Percentiles rank a stretch among this genome's conserved stretches.
These are phyloP conservation scores for Thraustochytrium striatum DNA, from an alignment of 352 stramenopile species.

Conservation along the genomic window DNA sequence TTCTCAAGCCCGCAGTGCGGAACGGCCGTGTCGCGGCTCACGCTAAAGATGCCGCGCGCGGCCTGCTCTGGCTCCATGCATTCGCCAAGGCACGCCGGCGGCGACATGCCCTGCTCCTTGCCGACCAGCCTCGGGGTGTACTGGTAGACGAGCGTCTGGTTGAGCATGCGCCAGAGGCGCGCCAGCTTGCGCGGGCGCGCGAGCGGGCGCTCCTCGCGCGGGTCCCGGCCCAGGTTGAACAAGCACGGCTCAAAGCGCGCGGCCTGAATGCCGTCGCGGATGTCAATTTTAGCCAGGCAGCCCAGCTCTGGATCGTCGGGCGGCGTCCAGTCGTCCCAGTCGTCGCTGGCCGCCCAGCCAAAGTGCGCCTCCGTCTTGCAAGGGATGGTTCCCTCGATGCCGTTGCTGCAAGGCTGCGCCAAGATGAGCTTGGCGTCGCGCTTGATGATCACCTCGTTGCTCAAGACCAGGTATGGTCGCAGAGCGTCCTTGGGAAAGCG, in stretches of 20 bases:
- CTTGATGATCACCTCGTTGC: slow-evolving; percentile 11
- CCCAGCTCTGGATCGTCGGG: not conserved
- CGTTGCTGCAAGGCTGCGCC: slow-evolving; percentile 43
- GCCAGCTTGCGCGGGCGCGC: not conserved
- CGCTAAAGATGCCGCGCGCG: not conserved
- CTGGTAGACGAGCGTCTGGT: slow-evolving; percentile 22
- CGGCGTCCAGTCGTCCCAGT: not conserved
- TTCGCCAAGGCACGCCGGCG: not conserved
- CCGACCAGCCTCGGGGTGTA: not conserved
- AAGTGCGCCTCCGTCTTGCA: slow-evolving; percentile 42
- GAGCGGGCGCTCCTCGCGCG: slow-evolving; percentile 5
- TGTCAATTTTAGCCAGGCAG: slow-evolving; percentile 25
- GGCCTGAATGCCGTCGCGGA: not conserved
- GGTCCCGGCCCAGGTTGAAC: slow-evolving; percentile 27
- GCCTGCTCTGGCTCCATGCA: slow-evolving; percentile 10
- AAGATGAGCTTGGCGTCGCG: slow-evolving; percentile 45
- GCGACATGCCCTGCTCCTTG: slow-evolving; percentile 10
- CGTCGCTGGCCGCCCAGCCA: slow-evolving; percentile 34
- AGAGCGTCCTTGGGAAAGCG: slow-evolving; percentile 16
- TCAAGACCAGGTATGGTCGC: slow-evolving; percentile 34
- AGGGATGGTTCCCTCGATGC: not conserved
- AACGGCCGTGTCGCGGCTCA: not conserved
- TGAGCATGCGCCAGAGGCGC: slow-evolving; percentile 29
- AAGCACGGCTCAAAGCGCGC: slow-evolving; percentile 43
- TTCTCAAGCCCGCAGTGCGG: slow-evolving; percentile 2